These are phyloP conservation scores for Lachnellula arida DNA, from an alignment of 2,329 filamentous ascomycete genomes.

Conservation along the genomic window DNA sequence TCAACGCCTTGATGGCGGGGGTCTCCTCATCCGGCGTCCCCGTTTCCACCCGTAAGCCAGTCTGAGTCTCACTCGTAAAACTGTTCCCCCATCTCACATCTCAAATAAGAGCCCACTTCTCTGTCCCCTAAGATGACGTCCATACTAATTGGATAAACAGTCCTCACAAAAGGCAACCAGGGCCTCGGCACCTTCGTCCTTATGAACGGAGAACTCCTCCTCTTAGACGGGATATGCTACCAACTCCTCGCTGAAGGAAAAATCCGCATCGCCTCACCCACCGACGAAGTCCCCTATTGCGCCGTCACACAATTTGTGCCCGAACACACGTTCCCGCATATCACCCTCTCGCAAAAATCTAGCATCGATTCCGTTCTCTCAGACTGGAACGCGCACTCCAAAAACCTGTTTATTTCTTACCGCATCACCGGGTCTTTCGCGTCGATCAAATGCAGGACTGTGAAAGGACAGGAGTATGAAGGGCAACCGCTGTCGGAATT, in stretches of 20 bases:
- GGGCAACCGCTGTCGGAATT: conserved; percentile 32
- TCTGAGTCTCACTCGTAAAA: too few relatives aligned
- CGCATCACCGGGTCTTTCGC: conserved; percentile 26
- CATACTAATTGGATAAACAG: conserved; percentile 24
- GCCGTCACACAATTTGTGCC: conserved; percentile 31
- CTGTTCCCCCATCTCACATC: too few relatives aligned
- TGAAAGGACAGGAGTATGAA: conserved; percentile 29
- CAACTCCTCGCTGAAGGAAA: conserved; percentile 37
- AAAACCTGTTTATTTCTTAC: conserved; percentile 31
- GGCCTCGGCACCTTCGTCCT: conserved; percentile 43
- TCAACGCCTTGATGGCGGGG: conserved; percentile 41
- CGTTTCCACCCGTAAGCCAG: conserved; percentile 28
- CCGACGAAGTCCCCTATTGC: conserved; percentile 38
- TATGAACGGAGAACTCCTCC: conserved; percentile 41
- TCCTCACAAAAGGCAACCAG: conserved; percentile 43
- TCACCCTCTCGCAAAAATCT: conserved; percentile 20
- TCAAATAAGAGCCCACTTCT: too few relatives aligned
- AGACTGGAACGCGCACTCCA: conserved; percentile 12
- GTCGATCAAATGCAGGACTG: conserved; percentile 27
- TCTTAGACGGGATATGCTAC: conserved; percentile 38
- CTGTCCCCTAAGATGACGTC: too few relatives aligned
- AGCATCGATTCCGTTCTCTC: neutral
- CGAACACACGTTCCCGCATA: conserved; percentile 14
- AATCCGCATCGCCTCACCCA: conserved; percentile 30
- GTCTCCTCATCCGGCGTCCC: conserved; percentile 43